Conservation (phyloP, 2,329 filamentous ascomycete genomes). For the Emericellopsis cladophorae region DNA sequence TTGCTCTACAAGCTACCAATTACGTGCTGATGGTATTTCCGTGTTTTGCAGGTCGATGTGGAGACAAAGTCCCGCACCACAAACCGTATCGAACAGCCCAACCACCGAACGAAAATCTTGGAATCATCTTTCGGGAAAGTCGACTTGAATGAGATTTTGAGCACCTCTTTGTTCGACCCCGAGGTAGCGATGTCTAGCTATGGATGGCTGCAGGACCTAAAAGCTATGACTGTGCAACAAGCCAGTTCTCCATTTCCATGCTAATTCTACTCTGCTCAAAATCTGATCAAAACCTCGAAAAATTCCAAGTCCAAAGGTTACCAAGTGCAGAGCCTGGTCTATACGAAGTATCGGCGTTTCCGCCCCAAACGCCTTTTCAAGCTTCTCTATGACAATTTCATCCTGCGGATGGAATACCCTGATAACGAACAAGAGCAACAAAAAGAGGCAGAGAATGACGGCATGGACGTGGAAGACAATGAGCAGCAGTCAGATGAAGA, state of each 20-base stretch:
- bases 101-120: conserved; percentile 52
- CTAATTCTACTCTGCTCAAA: conserved; percentile 20
- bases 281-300: too few species aligned
- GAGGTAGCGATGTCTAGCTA: conserved; percentile 50
- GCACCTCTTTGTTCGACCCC: conserved; percentile 53
- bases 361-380: conserved; percentile 32
- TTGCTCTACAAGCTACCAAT: too few species aligned
- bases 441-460: conserved; percentile 6
- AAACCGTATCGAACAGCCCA: conserved; percentile 47
- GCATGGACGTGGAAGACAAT: background rate
- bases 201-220: conserved; percentile 59
- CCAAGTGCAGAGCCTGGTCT: conserved; percentile 59
- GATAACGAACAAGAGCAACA: conserved; percentile 20
- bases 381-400: conserved; percentile 34
- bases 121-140: conserved; percentile 47
- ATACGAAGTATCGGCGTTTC: conserved; percentile 44
- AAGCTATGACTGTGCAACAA: conserved; percentile 52
- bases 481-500: too few species aligned
- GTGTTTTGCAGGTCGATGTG: conserved; percentile 14
- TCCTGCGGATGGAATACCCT: conserved; percentile 29
- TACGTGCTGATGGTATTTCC: too few species aligned
- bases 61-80: conserved; percentile 31
- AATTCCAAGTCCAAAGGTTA: conserved; percentile 40
- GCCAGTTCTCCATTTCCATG: conserved; percentile 54
- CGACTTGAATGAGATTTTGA: conserved; percentile 49